Evolutionary conservation across 169 alveolate genomes (phyloP).

Genomic region (Perkinsus olseni): DNA sequence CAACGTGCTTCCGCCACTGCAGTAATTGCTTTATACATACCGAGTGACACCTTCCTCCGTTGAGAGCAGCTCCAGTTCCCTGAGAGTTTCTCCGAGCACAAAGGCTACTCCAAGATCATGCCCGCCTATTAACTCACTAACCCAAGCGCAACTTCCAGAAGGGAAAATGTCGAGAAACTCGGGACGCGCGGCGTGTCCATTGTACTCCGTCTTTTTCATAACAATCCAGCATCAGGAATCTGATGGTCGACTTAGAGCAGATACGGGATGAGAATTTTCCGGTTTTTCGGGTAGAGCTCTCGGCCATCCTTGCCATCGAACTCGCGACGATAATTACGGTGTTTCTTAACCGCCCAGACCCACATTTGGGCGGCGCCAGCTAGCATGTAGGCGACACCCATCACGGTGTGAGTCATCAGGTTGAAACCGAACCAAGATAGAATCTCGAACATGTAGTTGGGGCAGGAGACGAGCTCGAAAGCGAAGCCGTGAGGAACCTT

Average conservation of each 20-base stretch:
- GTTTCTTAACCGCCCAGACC: neutral
- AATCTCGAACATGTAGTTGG: constrained; percentile 95
- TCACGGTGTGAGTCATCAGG: constrained; percentile 56
- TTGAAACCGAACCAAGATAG: constrained; percentile 85
- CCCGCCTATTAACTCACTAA: too few species aligned
- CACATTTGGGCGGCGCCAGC: neutral
- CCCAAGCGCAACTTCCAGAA: neutral
- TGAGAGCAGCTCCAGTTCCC: too few species aligned
- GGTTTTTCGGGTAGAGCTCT: neutral
- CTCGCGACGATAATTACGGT: neutral
- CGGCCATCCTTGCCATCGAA: neutral
- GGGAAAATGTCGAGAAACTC: neutral
- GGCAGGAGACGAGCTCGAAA: constrained; percentile 87
- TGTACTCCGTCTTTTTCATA: neutral
- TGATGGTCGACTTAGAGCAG: neutral
- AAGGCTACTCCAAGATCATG: too few species aligned
- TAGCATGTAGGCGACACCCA: constrained; percentile 34
- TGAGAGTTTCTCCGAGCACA: too few species aligned
- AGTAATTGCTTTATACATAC: too few species aligned
- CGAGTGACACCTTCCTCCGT: too few species aligned
- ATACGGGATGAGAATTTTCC: neutral
- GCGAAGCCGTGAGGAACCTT: constrained; percentile 86
- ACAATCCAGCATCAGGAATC: neutral
- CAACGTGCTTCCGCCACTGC: too few species aligned
- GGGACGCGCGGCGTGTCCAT: neutral